A percentile compares a stretch with the other conserved stretches of the same genome.
These are phyloP conservation scores for Ascochyta clinopodiicola DNA, from an alignment of 2,329 filamentous ascomycete genomes.

Conservation along the genomic window DNA sequence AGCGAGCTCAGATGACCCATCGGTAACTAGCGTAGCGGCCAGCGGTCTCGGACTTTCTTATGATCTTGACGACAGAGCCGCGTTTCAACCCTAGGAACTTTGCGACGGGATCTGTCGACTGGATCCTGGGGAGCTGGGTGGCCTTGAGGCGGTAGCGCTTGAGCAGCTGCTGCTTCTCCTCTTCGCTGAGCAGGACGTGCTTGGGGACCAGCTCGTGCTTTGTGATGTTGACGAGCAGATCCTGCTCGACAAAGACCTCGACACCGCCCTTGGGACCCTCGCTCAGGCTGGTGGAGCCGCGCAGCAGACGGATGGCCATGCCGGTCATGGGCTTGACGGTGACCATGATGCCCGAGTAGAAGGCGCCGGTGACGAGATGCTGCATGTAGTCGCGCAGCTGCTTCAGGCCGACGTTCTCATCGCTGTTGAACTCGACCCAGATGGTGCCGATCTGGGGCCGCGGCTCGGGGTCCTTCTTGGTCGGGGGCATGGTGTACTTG, in stretches of 20 bases:
- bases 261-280: conserved; percentile 77
- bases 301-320: conserved; percentile 63
- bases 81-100: conserved; percentile 88
- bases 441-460: conserved; percentile 81
- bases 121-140: conserved; percentile 91
- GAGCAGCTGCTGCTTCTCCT: conserved; percentile 86
- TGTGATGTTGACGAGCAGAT: conserved; percentile 96
- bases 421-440: conserved; percentile 89
- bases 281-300: conserved; percentile 35
- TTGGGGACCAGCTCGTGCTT: conserved; percentile 95
- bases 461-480: conserved; percentile 72
- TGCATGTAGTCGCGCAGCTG: conserved; percentile 91
- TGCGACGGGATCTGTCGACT: conserved; percentile 89
- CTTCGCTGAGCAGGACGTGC: conserved; percentile 86
- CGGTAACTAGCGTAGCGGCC: conserved; percentile 96
- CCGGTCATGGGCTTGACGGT: conserved; percentile 82
- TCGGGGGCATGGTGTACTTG: conserved; percentile 79
- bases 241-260: conserved; percentile 95
- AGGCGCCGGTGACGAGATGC: conserved; percentile 78
- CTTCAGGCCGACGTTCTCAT: conserved; percentile 83
- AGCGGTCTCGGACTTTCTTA: conserved; percentile 91
- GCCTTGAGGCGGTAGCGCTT: conserved; percentile 95
- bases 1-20: conserved; percentile 58
- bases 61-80: conserved; percentile 98
- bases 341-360: conserved; percentile 90